phyloP scores from a whole-genome alignment of 495 filamentous ascomycete genomes.

The Arthonia radiata region DNA sequence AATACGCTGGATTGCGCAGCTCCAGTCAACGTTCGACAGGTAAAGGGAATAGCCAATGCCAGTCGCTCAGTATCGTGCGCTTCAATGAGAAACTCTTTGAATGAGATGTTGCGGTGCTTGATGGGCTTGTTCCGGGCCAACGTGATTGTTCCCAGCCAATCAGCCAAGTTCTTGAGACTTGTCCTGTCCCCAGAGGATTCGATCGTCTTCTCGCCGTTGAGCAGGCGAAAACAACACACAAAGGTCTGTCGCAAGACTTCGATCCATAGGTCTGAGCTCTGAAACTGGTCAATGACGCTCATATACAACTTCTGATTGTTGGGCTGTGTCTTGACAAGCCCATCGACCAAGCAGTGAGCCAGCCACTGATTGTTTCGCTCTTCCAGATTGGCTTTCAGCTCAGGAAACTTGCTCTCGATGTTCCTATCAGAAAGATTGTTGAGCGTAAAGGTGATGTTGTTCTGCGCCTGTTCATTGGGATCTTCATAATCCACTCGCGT shows the following conservation, averaged over 20 bases:
- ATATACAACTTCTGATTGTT: slow-evolving; percentile 89
- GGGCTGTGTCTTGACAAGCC: slow-evolving; percentile 85
- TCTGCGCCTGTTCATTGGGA: slow-evolving; percentile 60
- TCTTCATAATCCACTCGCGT: slow-evolving; percentile 41
- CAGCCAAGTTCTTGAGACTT: slow-evolving; percentile 74
- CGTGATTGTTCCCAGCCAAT: slow-evolving; percentile 83
- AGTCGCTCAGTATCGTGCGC: slow-evolving; percentile 74
- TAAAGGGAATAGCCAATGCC: slow-evolving; percentile 80
- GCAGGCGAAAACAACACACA: slow-evolving; percentile 51
- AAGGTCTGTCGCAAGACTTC: slow-evolving; percentile 91
- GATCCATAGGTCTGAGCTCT: slow-evolving; percentile 49
- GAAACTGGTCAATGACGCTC: slow-evolving; percentile 62
- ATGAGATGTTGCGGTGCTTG: slow-evolving; percentile 87
- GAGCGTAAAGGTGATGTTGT: slow-evolving; percentile 81
- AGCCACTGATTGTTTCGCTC: slow-evolving; percentile 86
- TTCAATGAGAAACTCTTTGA: slow-evolving; percentile 84
- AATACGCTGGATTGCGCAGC: slow-evolving; percentile 71
- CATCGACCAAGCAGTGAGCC: slow-evolving; percentile 80
- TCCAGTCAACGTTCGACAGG: slow-evolving; percentile 77
- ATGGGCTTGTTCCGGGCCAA: slow-evolving; percentile 88
- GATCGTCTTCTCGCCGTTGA: slow-evolving; percentile 72
- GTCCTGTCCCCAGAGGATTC: slow-evolving; percentile 54
- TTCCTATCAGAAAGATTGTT: slow-evolving; percentile 90
- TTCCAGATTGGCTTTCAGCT: slow-evolving; percentile 52
- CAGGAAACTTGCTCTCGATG: slow-evolving; percentile 51